A percentile compares a stretch with the other conserved stretches of the same genome.
These are phyloP conservation scores for Fusarium penzigii DNA, from an alignment of 2,329 filamentous ascomycete genomes.

Conservation along the genomic window DNA sequence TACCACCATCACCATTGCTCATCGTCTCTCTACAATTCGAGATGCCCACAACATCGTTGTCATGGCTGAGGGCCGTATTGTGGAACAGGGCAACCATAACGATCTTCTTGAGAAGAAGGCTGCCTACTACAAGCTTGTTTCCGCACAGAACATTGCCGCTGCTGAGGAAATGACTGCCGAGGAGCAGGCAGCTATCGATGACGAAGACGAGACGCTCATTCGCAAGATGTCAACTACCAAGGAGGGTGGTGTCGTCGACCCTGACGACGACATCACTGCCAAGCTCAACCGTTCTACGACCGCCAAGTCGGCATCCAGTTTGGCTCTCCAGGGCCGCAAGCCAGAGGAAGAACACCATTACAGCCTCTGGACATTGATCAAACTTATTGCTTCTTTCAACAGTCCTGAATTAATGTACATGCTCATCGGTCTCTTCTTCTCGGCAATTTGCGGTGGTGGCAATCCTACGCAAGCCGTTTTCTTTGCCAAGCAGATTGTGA, in stretches of 20 bases:
- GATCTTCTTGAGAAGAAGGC: constrained; percentile 68
- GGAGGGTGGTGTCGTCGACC: constrained; percentile 49
- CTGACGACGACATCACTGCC: constrained; percentile 61
- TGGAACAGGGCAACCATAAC: constrained; percentile 90
- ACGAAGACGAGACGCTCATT: constrained; percentile 52
- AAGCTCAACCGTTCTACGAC: constrained; percentile 59
- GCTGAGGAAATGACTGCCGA: constrained; percentile 55
- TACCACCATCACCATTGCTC: constrained; percentile 95
- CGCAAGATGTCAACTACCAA: constrained; percentile 47
- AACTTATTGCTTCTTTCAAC: constrained; percentile 81
- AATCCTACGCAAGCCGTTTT: constrained; percentile 72
- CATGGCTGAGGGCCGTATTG: constrained; percentile 80
- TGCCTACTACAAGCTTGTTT: constrained; percentile 83
- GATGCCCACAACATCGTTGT: constrained; percentile 96
- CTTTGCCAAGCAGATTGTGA: constrained; percentile 84
- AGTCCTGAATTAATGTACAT: constrained; percentile 69
- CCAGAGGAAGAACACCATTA: constrained; percentile 59
- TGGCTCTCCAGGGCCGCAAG: constrained; percentile 61
- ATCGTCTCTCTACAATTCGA: constrained; percentile 91
- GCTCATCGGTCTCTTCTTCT: constrained; percentile 71
- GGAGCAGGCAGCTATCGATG: constrained; percentile 52
- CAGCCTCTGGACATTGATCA: constrained; percentile 73
- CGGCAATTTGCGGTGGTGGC: constrained; percentile 75
- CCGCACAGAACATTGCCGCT: constrained; percentile 79
- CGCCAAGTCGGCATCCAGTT: constrained; percentile 66